Base-by-base conservation (phyloP, 495 filamentous ascomycete genomes). In the Xylaria scruposa region DNA sequence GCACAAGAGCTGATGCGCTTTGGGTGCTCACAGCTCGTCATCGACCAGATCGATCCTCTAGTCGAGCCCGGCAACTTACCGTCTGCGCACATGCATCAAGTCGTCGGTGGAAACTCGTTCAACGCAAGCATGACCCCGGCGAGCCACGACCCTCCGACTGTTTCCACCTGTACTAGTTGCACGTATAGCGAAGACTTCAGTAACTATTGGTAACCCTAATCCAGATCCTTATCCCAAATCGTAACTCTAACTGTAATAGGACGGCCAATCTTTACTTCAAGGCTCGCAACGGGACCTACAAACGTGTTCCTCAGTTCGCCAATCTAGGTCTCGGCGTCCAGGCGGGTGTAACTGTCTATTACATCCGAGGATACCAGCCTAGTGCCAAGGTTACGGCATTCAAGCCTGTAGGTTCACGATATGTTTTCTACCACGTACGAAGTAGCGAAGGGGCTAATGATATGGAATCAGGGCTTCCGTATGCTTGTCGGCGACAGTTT, bases 1-100 rank as follows among this genome's bases (percentile, higher is more conserved):
- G 82, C 82, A 10, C 82, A 84, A 74, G 78, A 82, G 68, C 81
- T 85, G 80, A 83, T 85, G 78, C 81, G 84, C 36, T 85, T 85
- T 75, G 78, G 78, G 26, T 85, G 84, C 77, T 80, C 78, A 8
- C 82, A 83, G 74, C 82, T 84, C 53, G 78, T 79, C 47, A 79
- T 84, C 61, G 82, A 83, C 73, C 78, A 82, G 2, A 74, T 84
- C 58, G 83, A 84, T 59, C 83, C 83, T 7, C 76, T 84, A 13
- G 83, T 84, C 53, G 81, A 81, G 74, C 83, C 83, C 0, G 83
- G 83, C 40, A 74, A 76, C 58, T 67, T 80, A 12, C 79, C 77
- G 19, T 80, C 81, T 10, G 67, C 79, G 3, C 83, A 84, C 75
- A 75, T 84, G 70, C 83, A 84, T 63, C 83, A 84, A 70, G 75